Percentiles rank a stretch among this genome's conserved stretches.
These are phyloP conservation scores for Sequoiadendron giganteum DNA, from an alignment of 75 land plant genomes.

Conservation along the genomic window DNA sequence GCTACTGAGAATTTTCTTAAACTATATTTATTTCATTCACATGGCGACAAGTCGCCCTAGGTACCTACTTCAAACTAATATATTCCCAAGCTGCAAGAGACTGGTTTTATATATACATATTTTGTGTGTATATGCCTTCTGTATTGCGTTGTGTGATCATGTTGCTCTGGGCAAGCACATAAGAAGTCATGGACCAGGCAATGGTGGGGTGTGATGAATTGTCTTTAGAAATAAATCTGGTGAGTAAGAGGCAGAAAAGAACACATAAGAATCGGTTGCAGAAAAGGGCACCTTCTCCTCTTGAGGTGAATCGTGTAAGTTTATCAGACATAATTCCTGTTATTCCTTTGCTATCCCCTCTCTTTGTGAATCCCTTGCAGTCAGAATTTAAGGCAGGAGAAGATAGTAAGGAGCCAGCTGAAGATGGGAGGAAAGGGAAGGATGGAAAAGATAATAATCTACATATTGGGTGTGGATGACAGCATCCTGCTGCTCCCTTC, in stretches of 20 bases:
- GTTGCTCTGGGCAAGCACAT: not conserved
- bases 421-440: not conserved
- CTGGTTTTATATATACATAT: not conserved
- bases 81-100: not conserved
- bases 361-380: not conserved
- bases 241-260: not conserved
- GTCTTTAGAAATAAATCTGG: not conserved
- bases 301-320: not conserved
- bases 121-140: not conserved
- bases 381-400: not conserved
- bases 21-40: not conserved
- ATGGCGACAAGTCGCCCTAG: not conserved
- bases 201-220: not conserved
- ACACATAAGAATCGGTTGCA: not conserved
- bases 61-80: not conserved
- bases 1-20: not conserved
- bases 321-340: not conserved
- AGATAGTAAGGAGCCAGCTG: not conserved
- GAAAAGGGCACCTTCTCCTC: not conserved
- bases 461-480: not conserved
- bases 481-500: not conserved
- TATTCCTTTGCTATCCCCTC: not conserved
- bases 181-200: not conserved
- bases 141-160: not conserved
- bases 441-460: not conserved